Conservation (phyloP, 2,329 filamentous ascomycete genomes). For the Davidsoniella neocaledoniae region DNA sequence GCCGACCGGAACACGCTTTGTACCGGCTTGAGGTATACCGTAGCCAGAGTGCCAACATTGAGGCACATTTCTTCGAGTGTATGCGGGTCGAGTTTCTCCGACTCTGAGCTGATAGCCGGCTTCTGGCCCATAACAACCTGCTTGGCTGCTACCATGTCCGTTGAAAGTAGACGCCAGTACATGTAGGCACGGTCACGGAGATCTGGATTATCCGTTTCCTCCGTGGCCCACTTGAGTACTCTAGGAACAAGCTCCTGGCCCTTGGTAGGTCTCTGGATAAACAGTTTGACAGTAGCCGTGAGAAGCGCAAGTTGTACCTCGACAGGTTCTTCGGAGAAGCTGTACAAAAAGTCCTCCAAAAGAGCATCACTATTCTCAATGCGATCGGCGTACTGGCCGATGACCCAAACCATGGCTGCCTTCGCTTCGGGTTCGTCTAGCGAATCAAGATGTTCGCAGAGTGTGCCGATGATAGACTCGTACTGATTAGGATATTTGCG, state of each 20-base stretch:
- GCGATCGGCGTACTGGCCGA: slow-evolving; percentile 90
- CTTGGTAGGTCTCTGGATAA: slow-evolving; percentile 91
- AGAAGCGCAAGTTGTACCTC: slow-evolving; percentile 90
- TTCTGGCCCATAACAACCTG: slow-evolving; percentile 94
- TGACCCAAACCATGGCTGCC: slow-evolving; percentile 98
- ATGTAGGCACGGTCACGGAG: slow-evolving; percentile 92
- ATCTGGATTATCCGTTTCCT: slow-evolving; percentile 98
- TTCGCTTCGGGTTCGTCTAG: slow-evolving; percentile 96
- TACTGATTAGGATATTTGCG: slow-evolving; percentile 98
- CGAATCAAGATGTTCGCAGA: slow-evolving; percentile 92
- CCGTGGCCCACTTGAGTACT: slow-evolving; percentile 95
- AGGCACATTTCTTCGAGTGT: slow-evolving; percentile 96
- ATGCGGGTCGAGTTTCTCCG: slow-evolving; percentile 75
- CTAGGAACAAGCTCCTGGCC: slow-evolving; percentile 85
- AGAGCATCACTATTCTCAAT: slow-evolving; percentile 94
- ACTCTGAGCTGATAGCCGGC: slow-evolving; percentile 88
- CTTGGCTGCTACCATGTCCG: slow-evolving; percentile 74
- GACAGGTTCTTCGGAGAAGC: slow-evolving; percentile 84
- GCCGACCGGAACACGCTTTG: slow-evolving; percentile 91
- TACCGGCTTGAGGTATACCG: slow-evolving; percentile 93
- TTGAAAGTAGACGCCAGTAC: slow-evolving; percentile 95
- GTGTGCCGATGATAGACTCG: slow-evolving; percentile 87
- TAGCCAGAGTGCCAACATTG: slow-evolving; percentile 87
- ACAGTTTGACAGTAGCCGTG: slow-evolving; percentile 92
- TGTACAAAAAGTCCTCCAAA: slow-evolving; percentile 86